Evolutionary conservation across 495 filamentous ascomycete genomes (phyloP).

Genomic region (Aspergillus steynii): DNA sequence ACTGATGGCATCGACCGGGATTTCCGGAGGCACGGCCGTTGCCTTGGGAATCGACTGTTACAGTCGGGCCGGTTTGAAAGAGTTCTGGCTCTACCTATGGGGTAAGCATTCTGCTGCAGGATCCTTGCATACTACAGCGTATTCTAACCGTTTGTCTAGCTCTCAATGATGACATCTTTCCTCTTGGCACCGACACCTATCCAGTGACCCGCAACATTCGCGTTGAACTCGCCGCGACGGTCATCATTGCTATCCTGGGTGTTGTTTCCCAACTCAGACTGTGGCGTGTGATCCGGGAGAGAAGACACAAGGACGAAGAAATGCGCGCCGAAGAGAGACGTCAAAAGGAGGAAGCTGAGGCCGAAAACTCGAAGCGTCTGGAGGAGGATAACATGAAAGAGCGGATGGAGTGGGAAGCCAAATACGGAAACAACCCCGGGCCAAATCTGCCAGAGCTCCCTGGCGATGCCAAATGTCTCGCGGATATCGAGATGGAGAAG

Average conservation of each 20-base stretch:
- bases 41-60: slow-evolving; percentile 91
- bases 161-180: slow-evolving; percentile 79
- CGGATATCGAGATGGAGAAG: slow-evolving; percentile 28
- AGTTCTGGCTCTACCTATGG: slow-evolving; percentile 97
- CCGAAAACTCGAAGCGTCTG: slow-evolving; percentile 63
- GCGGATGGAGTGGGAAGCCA: slow-evolving; percentile 75
- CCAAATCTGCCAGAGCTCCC: slow-evolving; percentile 30
- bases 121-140: background rate
- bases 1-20: slow-evolving; percentile 72
- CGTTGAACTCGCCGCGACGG: slow-evolving; percentile 78
- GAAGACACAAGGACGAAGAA: slow-evolving; percentile 61
- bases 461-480: slow-evolving; percentile 29
- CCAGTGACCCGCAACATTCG: slow-evolving; percentile 84
- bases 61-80: slow-evolving; percentile 82
- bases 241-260: slow-evolving; percentile 72
- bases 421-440: slow-evolving; percentile 59
- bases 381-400: slow-evolving; percentile 69
- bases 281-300: slow-evolving; percentile 83
- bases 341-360: slow-evolving; percentile 68
- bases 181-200: slow-evolving; percentile 70
- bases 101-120: slow-evolving; percentile 41
- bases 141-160: slow-evolving; percentile 38
- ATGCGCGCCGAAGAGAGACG: slow-evolving; percentile 56
- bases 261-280: slow-evolving; percentile 81
- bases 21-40: slow-evolving; percentile 75